Conservation (phyloP, 306 rosid genomes). For the Malus domestica region DNA sequence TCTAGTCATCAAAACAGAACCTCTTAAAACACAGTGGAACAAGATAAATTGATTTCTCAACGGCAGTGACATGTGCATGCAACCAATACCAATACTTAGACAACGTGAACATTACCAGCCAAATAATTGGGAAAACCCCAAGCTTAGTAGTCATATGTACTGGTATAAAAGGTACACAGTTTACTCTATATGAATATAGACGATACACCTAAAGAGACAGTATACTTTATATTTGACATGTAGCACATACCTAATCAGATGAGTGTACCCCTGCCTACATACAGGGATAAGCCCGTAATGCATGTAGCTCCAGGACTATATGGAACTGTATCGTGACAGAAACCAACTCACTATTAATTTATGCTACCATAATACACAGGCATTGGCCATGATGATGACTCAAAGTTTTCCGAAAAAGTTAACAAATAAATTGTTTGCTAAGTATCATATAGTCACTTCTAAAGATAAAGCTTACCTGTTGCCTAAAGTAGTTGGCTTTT, state of each 20-base stretch:
- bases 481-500: conserved; percentile 80
- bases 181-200: not conserved
- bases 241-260: not conserved
- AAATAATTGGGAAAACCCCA: not conserved
- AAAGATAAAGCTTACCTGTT: conserved; percentile 47
- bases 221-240: not conserved
- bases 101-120: not conserved
- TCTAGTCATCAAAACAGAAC: not conserved
- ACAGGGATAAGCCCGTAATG: not conserved
- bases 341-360: not conserved
- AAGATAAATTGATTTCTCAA: not conserved
- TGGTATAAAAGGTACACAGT: not conserved
- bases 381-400: not conserved
- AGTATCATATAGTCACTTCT: not conserved
- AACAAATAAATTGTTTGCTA: not conserved
- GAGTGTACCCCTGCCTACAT: not conserved
- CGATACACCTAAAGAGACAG: not conserved
- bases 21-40: not conserved
- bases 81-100: not conserved
- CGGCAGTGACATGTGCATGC: not conserved
- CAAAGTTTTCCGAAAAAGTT: not conserved
- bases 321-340: not conserved
- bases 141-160: not conserved
- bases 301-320: not conserved
- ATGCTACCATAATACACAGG: not conserved